phyloP scores from a whole-genome alignment of 495 filamentous ascomycete species.

The Xylaria curta region DNA sequence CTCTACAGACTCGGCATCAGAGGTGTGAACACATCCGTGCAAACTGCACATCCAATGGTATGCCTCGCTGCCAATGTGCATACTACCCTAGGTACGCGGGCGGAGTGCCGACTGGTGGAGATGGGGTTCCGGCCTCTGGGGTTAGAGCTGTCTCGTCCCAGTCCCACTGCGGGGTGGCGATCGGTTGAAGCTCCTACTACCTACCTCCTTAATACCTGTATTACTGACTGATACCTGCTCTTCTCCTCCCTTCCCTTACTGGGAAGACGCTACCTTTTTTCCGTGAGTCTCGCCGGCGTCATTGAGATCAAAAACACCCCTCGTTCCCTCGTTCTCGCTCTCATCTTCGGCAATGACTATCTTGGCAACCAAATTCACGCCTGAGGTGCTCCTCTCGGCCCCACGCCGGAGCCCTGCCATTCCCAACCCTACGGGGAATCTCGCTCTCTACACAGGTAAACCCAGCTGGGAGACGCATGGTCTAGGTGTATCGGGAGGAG shows the following conservation, averaged over 20 bases:
- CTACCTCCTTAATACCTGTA: background rate
- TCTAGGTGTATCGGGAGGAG: background rate
- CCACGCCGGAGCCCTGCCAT: constrained; percentile 78
- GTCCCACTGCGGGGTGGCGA: constrained; percentile 28
- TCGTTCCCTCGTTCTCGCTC: background rate
- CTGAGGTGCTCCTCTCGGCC: constrained; percentile 83
- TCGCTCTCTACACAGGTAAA: constrained; percentile 69
- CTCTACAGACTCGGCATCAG: background rate
- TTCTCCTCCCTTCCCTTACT: background rate
- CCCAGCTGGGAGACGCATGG: background rate
- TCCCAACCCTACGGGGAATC: constrained; percentile 74
- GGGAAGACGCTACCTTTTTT: background rate
- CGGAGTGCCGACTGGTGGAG: background rate
- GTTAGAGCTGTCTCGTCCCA: background rate
- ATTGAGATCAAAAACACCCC: too few species aligned
- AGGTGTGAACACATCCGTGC: background rate
- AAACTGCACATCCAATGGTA: background rate
- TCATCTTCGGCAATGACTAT: constrained; percentile 61
- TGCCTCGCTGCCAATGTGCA: background rate
- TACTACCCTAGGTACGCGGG: background rate
- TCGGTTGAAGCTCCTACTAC: constrained; percentile 8
- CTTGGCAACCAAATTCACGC: constrained; percentile 72
- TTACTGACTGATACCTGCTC: background rate
- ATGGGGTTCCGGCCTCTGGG: too few species aligned
- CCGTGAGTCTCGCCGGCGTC: background rate